These are phyloP conservation scores for Akanthomyces muscarius DNA, from an alignment of 2,329 filamentous ascomycete genomes.

Conservation along the genomic window DNA sequence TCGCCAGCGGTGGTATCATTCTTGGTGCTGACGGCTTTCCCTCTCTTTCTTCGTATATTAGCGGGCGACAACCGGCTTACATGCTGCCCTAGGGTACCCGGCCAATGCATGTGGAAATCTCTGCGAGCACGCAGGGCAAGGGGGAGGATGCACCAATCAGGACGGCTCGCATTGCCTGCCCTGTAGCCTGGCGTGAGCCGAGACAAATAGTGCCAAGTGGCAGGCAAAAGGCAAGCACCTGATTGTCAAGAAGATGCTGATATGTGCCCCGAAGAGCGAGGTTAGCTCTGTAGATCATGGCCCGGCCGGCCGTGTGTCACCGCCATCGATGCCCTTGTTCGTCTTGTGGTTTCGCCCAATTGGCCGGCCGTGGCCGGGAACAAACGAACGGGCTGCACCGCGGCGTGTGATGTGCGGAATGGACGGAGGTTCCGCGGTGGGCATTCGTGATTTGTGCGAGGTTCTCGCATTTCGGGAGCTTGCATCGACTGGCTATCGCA, in stretches of 20 bases:
- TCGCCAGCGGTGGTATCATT: conserved; percentile 2
- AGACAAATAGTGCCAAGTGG: neutral
- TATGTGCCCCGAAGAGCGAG: neutral
- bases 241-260: neutral
- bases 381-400: neutral
- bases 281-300: conserved; percentile 11
- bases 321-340: neutral
- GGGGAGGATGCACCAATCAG: neutral
- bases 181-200: neutral
- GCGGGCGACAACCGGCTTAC: conserved; percentile 17
- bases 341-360: neutral
- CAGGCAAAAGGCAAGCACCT: neutral
- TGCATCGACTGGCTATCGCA: conserved; percentile 2
- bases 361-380: neutral
- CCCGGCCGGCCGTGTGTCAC: neutral
- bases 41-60: conserved; percentile 7
- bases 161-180: neutral
- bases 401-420: neutral
- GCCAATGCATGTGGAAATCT: conserved; percentile 7
- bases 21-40: conserved; percentile 10
- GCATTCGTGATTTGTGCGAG: neutral
- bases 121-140: neutral
- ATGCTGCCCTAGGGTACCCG: neutral
- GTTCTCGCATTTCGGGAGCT: neutral
- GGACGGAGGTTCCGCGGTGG: neutral